These are phyloP conservation scores for Aureobasidium melanogenum DNA, from an alignment of 2,329 filamentous ascomycete species.

Conservation along the genomic window DNA sequence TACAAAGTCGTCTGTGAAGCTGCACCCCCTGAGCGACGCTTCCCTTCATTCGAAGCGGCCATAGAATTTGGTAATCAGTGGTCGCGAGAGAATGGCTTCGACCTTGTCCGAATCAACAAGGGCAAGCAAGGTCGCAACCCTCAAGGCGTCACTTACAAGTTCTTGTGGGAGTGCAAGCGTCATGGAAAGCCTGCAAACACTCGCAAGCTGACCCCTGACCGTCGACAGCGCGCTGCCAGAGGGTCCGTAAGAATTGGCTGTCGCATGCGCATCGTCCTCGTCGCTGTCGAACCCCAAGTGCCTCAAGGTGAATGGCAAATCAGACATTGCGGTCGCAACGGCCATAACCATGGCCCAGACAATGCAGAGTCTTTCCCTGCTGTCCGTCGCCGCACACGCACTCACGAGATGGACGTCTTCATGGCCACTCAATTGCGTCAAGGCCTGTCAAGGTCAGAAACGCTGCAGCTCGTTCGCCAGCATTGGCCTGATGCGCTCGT, in stretches of 20 bases:
- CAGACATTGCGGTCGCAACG: conserved; percentile 9
- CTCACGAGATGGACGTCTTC: conserved; percentile 10
- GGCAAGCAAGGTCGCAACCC: conserved; percentile 11
- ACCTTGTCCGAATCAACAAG: conserved; percentile 11
- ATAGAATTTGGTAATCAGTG: conserved; percentile 8
- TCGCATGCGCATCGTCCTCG: conserved; percentile 8
- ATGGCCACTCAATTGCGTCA: conserved; percentile 8
- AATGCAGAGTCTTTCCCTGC: conserved; percentile 3
- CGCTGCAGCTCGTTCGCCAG: conserved; percentile 3
- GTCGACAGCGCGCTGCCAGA: background rate
- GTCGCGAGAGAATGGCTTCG: conserved; percentile 9
- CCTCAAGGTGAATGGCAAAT: conserved; percentile 11
- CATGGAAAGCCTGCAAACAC: conserved; percentile 10
- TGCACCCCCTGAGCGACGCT: conserved; percentile 4
- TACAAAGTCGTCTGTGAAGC: conserved; percentile 6
- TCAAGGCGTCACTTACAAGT: conserved; percentile 10
- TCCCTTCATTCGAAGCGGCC: conserved; percentile 2
- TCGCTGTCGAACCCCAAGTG: conserved; percentile 1
- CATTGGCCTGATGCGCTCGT: conserved; percentile 5
- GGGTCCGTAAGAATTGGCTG: conserved; percentile 6
- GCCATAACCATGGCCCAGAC: conserved; percentile 5
- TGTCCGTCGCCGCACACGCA: conserved; percentile 7
- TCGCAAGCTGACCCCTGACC: conserved; percentile 2
- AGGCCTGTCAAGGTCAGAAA: conserved; percentile 3
- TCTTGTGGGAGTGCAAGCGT: conserved; percentile 11